Conservation (phyloP, 352 stramenopile genomes). For the Globisporangium nagaii region DNA sequence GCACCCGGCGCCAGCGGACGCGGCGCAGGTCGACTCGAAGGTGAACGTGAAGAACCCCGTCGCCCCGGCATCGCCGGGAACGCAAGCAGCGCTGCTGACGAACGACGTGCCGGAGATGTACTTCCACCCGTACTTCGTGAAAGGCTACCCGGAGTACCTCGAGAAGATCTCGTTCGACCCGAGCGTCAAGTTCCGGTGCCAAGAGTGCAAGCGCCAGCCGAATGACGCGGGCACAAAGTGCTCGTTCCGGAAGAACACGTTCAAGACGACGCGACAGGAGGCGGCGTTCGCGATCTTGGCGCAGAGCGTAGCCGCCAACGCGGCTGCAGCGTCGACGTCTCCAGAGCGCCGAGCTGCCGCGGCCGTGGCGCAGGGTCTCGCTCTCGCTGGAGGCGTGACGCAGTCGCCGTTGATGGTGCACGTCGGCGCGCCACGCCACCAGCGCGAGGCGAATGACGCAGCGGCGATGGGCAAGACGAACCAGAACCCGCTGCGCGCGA, state of each 20-base stretch:
- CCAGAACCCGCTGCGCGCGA: not conserved
- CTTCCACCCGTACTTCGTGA: slow-evolving; percentile 6
- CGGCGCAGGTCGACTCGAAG: not conserved
- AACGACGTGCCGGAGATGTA: not conserved
- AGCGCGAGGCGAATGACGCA: not conserved
- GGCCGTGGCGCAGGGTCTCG: not conserved
- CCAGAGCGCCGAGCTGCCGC: not conserved
- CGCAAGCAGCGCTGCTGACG: not conserved
- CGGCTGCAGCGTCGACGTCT: not conserved
- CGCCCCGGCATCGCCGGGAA: no score
- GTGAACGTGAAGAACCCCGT: not conserved
- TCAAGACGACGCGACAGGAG: not conserved
- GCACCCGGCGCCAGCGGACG: not conserved
- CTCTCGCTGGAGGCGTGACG: not conserved
- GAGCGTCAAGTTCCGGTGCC: slow-evolving; percentile 8
- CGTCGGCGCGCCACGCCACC: not conserved
- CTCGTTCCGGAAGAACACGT: not conserved
- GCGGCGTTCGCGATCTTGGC: slow-evolving; percentile 1
- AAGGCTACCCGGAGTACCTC: not conserved
- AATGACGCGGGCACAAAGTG: slow-evolving; percentile 8
- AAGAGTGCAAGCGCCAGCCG: slow-evolving; percentile 6
- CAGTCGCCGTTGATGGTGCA: slow-evolving; percentile 1
- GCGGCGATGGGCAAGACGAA: not conserved
- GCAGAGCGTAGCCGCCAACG: not conserved
- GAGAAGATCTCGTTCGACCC: slow-evolving; percentile 8